A percentile compares a stretch with the other conserved stretches of the same genome.
phyloP scores from a whole-genome alignment of 1,139 yeast genomes.

The Cylindricascospora bacillispora region DNA sequence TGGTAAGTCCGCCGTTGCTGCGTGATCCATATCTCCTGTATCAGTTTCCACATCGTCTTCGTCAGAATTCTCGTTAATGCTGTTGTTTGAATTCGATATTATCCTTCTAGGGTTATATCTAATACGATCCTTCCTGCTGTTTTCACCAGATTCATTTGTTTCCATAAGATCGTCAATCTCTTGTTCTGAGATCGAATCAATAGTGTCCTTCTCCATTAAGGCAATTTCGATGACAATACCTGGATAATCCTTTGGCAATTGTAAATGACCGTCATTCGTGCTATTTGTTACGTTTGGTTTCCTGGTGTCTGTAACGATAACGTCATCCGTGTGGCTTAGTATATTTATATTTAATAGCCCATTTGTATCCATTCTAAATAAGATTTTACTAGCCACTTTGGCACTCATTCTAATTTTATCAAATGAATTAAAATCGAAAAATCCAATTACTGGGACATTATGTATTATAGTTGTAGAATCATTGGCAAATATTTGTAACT shows the following conservation, averaged over 20 bases:
- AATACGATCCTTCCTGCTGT: too few relatives aligned
- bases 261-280: constrained; percentile 8
- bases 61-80: too few relatives aligned
- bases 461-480: constrained; percentile 16
- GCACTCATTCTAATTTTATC: constrained; percentile 42
- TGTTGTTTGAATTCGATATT: too few relatives aligned
- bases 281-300: constrained; percentile 12
- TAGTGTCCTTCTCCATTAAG: constrained; percentile 36
- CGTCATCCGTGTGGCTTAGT: constrained; percentile 24
- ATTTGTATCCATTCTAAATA: constrained; percentile 43
- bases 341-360: constrained; percentile 34
- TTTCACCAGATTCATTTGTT: too few relatives aligned
- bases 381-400: constrained; percentile 45
- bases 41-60: too few relatives aligned
- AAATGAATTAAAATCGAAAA: constrained; percentile 42
- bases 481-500: constrained; percentile 26
- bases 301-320: constrained; percentile 13
- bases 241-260: constrained; percentile 31
- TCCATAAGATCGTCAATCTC: constrained; percentile 18
- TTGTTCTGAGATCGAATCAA: constrained; percentile 14
- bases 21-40: too few relatives aligned
- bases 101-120: too few relatives aligned
- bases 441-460: constrained; percentile 27
- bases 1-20: too few relatives aligned
- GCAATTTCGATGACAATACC: constrained; percentile 55